A percentile compares a stretch with the other conserved stretches of the same genome.
These are phyloP conservation scores for Metschnikowia aberdeeniae DNA, from an alignment of 805 yeast genomes.

Conservation along the genomic window DNA sequence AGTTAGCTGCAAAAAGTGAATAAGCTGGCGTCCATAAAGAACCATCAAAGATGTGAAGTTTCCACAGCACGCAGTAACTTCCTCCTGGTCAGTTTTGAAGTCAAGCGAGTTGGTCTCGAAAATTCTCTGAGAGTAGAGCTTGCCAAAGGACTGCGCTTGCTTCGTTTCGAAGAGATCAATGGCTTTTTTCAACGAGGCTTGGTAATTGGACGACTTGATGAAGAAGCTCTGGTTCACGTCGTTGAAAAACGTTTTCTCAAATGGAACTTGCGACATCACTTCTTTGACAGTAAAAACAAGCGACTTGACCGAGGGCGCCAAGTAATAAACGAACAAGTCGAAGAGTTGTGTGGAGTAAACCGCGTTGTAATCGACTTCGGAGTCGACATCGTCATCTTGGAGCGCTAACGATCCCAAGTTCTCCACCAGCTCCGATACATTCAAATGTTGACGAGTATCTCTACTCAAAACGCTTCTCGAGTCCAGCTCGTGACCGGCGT, in stretches of 20 bases:
- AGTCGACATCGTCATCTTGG: slow-evolving; percentile 9
- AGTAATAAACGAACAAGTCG: slow-evolving; percentile 58
- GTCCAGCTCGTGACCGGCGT: slow-evolving; percentile 10
- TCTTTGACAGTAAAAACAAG: slow-evolving; percentile 60
- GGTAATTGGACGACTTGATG: slow-evolving; percentile 41
- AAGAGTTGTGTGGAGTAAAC: slow-evolving; percentile 46
- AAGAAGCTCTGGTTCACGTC: slow-evolving; percentile 28
- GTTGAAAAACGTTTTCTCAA: slow-evolving; percentile 29
- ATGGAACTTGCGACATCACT: slow-evolving; percentile 57
- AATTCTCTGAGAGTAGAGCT: slow-evolving; percentile 52
- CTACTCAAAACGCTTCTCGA: slow-evolving; percentile 24
- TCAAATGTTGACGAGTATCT: slow-evolving; percentile 15
- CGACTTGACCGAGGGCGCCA: slow-evolving; percentile 72
- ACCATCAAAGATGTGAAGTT: slow-evolving; percentile 66
- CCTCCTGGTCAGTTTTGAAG: slow-evolving; percentile 63
- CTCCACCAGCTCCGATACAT: slow-evolving; percentile 27
- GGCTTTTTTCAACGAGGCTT: slow-evolving; percentile 47
- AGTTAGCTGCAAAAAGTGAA: slow-evolving; percentile 42
- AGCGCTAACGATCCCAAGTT: slow-evolving; percentile 20
- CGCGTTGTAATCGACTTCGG: slow-evolving; percentile 19
- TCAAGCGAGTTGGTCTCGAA: slow-evolving; percentile 37
- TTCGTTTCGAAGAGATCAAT: slow-evolving; percentile 52
- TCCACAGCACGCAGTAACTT: slow-evolving; percentile 80
- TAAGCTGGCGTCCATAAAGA: slow-evolving; percentile 58
- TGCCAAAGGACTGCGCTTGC: slow-evolving; percentile 53